Evolutionary conservation across 768 basidiomycete genomes (phyloP).

Genomic region (Tricholoma saponaceum): DNA sequence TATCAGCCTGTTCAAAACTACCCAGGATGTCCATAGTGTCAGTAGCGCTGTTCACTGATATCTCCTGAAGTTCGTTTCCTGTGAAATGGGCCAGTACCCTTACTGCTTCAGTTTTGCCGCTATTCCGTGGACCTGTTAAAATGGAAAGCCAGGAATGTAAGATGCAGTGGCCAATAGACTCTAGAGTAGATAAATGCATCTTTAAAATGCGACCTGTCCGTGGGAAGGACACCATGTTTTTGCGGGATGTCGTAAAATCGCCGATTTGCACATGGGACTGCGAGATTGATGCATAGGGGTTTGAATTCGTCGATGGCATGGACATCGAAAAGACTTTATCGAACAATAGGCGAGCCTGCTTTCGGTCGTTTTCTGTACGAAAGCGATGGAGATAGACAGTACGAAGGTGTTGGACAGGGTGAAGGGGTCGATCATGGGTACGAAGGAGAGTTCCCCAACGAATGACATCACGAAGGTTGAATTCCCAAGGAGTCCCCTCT

Average conservation of each 20-base stretch:
- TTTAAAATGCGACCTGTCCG: constrained; percentile 55
- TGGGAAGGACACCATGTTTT: constrained; percentile 27
- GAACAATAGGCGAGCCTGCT: constrained; percentile 47
- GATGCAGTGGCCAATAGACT: constrained; percentile 72
- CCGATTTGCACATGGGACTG: constrained; percentile 62
- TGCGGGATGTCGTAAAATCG: constrained; percentile 40
- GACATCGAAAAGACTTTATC: constrained; percentile 42
- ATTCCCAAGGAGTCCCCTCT: constrained; percentile 93
- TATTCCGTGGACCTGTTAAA: constrained; percentile 65
- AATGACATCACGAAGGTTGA: constrained; percentile 92
- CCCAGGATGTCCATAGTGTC: constrained; percentile 95
- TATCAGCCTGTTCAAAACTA: constrained; percentile 89
- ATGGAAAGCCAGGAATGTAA: constrained; percentile 86
- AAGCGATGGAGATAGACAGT: constrained; percentile 86
- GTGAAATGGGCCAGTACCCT: constrained; percentile 64
- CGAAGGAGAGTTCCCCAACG: constrained; percentile 73
- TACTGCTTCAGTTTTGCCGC: constrained; percentile 79
- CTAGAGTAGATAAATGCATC: constrained; percentile 58
- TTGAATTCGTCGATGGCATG: constrained; percentile 16
- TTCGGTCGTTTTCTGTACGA: constrained; percentile 66
- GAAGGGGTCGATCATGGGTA: constrained; percentile 23
- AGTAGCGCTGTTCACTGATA: constrained; percentile 79
- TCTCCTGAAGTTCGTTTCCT: constrained; percentile 66
- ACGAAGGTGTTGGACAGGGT: constrained; percentile 63
- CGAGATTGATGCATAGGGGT: constrained; percentile 40